Evolutionary conservation across 2,329 filamentous ascomycete species (phyloP).

Genomic region (Fusarium foetens): DNA sequence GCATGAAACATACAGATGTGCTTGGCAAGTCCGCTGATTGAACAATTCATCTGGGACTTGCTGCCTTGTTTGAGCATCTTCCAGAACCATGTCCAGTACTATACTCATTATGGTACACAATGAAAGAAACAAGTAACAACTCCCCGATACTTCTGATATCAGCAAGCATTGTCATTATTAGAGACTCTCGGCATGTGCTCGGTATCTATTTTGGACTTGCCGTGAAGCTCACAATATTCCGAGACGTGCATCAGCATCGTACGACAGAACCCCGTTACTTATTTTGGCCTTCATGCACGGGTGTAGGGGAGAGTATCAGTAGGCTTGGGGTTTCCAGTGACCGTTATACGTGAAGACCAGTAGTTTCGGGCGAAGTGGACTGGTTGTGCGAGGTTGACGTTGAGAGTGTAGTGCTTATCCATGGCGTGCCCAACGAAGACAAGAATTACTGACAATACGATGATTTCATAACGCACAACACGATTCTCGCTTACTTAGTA

Average conservation of each 20-base stretch:
- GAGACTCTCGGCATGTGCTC: not conserved
- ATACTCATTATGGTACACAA: not conserved
- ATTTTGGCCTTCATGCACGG: not conserved
- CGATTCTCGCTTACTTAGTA: not conserved
- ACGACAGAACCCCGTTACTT: not conserved
- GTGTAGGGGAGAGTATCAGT: not conserved
- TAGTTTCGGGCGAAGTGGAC: not conserved
- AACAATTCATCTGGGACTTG: not conserved
- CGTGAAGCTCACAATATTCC: not conserved
- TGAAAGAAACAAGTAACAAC: not conserved
- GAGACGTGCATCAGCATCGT: not conserved
- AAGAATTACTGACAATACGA: not conserved
- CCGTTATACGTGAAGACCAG: no score
- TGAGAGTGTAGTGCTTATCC: no score
- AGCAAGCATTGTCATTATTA: not conserved
- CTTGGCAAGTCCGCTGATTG: not conserved
- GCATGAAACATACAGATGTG: conserved; percentile 1
- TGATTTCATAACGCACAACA: not conserved
- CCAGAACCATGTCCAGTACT: not conserved
- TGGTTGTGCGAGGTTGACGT: no score
- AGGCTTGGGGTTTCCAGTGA: not conserved
- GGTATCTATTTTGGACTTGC: not conserved
- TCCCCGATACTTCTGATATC: not conserved
- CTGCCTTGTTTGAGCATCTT: not conserved
- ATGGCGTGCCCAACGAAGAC: not conserved